phyloP scores from a whole-genome alignment of 768 basidiomycete genomes.

The Termitomyces sp. region DNA sequence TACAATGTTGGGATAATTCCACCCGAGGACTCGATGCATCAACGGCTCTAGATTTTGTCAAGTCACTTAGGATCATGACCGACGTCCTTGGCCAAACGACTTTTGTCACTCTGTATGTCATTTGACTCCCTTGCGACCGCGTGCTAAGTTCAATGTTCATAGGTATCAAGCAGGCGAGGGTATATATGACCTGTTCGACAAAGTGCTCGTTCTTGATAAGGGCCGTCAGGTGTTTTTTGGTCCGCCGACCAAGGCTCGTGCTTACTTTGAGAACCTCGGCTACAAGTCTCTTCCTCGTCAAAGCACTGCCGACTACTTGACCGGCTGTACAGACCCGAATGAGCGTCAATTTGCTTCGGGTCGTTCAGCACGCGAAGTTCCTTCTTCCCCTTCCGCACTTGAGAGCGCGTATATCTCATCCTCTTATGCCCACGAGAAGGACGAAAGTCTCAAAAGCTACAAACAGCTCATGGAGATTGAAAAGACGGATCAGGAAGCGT shows the following conservation, averaged over 20 bases:
- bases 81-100: slow-evolving; percentile 79
- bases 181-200: slow-evolving; percentile 78
- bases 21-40: slow-evolving; percentile 81
- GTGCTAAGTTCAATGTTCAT: background rate
- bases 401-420: slow-evolving; percentile 59
- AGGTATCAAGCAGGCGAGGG: slow-evolving; percentile 81
- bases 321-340: slow-evolving; percentile 78
- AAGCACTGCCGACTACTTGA: slow-evolving; percentile 82
- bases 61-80: slow-evolving; percentile 74
- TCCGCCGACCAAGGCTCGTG: slow-evolving; percentile 62
- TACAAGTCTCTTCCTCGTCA: slow-evolving; percentile 75
- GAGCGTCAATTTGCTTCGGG: slow-evolving; percentile 77
- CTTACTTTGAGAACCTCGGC: slow-evolving; percentile 74
- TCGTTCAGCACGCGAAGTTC: slow-evolving; percentile 50
- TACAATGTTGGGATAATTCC: slow-evolving; percentile 82
- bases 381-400: slow-evolving; percentile 62
- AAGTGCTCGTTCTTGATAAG: slow-evolving; percentile 78
- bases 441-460: slow-evolving; percentile 49
- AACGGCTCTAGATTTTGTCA: slow-evolving; percentile 83
- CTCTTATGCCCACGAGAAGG: slow-evolving; percentile 34
- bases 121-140: background rate
- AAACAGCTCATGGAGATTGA: slow-evolving; percentile 52
- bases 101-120: slow-evolving; percentile 65
- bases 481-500: slow-evolving; percentile 65
- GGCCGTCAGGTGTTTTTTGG: slow-evolving; percentile 84